A percentile compares a stretch with the other conserved stretches of the same genome.
These are phyloP conservation scores for Capsella bursapastoris DNA, from an alignment of 345 rosid species.

Conservation along the genomic window DNA sequence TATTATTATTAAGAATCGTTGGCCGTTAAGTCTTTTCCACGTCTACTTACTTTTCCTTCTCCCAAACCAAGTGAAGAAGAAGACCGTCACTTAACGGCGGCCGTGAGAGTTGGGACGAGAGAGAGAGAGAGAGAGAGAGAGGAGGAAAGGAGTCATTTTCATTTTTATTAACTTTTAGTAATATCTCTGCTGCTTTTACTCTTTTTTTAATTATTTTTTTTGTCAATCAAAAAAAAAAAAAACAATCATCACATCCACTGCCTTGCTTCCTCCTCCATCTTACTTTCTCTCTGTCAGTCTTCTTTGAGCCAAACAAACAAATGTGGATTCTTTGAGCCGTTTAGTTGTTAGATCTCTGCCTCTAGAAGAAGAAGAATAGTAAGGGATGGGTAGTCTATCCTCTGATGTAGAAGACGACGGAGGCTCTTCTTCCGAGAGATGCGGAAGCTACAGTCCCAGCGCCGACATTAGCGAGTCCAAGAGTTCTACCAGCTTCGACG, in stretches of 20 bases:
- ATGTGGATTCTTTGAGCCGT: constrained; percentile 33
- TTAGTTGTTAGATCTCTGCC: constrained; percentile 22
- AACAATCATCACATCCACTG: constrained; percentile 40
- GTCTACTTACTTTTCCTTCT: too few relatives aligned
- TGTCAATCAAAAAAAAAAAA: neutral
- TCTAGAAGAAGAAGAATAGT: neutral
- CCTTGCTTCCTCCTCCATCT: neutral
- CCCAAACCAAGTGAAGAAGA: too few relatives aligned
- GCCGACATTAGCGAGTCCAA: constrained; percentile 97
- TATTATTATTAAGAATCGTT: too few relatives aligned
- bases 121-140: neutral
- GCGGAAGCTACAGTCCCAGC: constrained; percentile 93
- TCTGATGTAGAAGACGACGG: constrained; percentile 64
- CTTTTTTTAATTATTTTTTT: constrained; percentile 18
- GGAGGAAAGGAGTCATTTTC: neutral
- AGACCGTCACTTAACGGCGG: too few relatives aligned
- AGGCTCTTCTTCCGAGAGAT: constrained; percentile 72
- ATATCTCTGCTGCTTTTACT: too few relatives aligned
- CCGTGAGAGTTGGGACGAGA: neutral
- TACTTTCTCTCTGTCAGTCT: neutral
- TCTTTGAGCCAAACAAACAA: neutral
- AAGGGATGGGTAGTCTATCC: constrained; percentile 61
- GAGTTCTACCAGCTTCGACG: constrained; percentile 86
- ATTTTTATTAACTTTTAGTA: too few relatives aligned
- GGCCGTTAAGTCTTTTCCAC: too few relatives aligned